These are phyloP conservation scores for Ogataea angusta DNA, from an alignment of 805 yeast species.

Conservation along the genomic window DNA sequence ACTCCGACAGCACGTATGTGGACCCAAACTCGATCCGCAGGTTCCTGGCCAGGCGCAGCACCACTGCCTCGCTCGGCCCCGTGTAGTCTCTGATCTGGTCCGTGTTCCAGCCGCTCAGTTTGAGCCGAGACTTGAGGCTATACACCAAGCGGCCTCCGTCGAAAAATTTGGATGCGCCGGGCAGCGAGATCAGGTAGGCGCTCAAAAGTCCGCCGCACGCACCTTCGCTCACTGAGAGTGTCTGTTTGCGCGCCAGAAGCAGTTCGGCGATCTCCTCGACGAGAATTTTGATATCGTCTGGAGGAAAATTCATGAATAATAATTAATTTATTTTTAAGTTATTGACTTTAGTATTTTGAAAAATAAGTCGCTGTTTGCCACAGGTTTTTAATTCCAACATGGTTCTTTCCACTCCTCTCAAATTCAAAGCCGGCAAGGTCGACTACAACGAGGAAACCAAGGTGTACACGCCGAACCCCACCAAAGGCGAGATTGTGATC, in stretches of 20 bases:
- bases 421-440: slow-evolving; percentile 79
- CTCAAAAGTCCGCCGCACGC: slow-evolving; percentile 88
- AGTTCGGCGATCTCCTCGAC: slow-evolving; percentile 58
- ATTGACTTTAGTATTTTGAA: too few species aligned
- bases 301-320: slow-evolving; percentile 50
- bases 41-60: slow-evolving; percentile 71
- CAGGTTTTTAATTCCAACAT: slow-evolving; percentile 3
- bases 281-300: slow-evolving; percentile 46
- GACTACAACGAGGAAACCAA: slow-evolving; percentile 58
- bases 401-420: slow-evolving; percentile 29
- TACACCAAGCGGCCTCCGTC: slow-evolving; percentile 83
- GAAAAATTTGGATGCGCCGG: slow-evolving; percentile 81
- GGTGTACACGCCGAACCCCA: slow-evolving; percentile 64
- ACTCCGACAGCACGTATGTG: slow-evolving; percentile 77
- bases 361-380: slow-evolving; percentile 6
- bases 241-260: slow-evolving; percentile 51
- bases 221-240: slow-evolving; percentile 79
- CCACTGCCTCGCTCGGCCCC: slow-evolving; percentile 79
- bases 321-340: not conserved
- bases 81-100: slow-evolving; percentile 69
- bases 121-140: slow-evolving; percentile 69
- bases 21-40: slow-evolving; percentile 78
- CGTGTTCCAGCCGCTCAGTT: slow-evolving; percentile 75
- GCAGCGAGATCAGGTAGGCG: slow-evolving; percentile 74
- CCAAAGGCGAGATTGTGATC: slow-evolving; percentile 64